Percentiles rank a stretch among this genome's conserved stretches.
Conservation (phyloP, 164 flowering plant species). For the Sextonia rubra region DNA sequence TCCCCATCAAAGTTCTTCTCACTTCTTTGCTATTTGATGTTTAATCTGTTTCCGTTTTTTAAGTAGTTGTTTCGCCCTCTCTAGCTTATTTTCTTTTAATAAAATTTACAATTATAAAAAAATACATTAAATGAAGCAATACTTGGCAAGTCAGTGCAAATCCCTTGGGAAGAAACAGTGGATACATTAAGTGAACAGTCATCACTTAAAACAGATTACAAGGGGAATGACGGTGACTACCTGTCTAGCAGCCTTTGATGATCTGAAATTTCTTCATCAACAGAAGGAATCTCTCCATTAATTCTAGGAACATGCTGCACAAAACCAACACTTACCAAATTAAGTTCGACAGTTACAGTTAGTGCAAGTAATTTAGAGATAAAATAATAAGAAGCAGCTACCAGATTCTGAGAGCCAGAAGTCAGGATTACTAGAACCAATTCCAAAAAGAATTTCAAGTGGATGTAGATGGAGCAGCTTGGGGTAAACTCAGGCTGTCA, state of each 20-base stretch:
- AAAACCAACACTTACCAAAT: slow-evolving; percentile 3
- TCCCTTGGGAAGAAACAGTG: neutral
- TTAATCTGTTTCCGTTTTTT: no score
- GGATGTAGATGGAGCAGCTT: no score
- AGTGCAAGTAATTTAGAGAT: neutral
- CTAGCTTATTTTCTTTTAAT: no score
- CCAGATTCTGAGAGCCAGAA: neutral
- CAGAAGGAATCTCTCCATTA: slow-evolving; percentile 94
- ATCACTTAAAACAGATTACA: neutral
- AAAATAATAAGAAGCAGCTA: neutral
- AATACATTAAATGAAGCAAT: no score
- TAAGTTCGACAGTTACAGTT: neutral
- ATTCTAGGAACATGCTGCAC: slow-evolving; percentile 90
- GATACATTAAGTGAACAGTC: neutral
- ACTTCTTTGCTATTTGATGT: no score
- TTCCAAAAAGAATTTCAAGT: no score
- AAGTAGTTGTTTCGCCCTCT: no score
- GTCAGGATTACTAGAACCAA: no score
- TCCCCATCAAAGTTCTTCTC: no score
- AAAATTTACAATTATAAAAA: no score
- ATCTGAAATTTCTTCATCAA: slow-evolving; percentile 91
- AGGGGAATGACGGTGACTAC: slow-evolving; percentile 25
- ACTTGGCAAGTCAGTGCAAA: no score
- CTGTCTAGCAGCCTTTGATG: slow-evolving; percentile 88
- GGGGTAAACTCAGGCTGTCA: no score